phyloP scores from a whole-genome alignment of 768 basidiomycete genomes.

The Pulveroboletus sp. region DNA sequence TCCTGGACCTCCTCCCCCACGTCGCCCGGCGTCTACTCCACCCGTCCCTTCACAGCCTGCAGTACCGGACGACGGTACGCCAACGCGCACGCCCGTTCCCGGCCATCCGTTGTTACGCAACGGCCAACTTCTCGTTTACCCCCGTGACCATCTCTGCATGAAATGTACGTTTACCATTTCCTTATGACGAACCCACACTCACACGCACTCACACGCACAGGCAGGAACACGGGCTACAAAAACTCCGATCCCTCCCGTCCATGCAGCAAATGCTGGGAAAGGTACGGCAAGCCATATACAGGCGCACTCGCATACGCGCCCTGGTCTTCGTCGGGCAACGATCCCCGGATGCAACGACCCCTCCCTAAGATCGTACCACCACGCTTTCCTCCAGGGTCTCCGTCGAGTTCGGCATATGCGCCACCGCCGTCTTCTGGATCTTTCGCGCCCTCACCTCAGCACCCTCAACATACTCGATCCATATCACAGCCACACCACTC shows the following conservation, averaged over 20 bases:
- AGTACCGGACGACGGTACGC: slow-evolving; percentile 51
- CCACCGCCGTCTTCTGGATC: neutral
- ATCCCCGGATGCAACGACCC: slow-evolving; percentile 28
- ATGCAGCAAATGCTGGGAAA: slow-evolving; percentile 74
- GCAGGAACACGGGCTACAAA: slow-evolving; percentile 75
- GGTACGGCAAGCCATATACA: slow-evolving; percentile 57
- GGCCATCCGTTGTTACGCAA: slow-evolving; percentile 67
- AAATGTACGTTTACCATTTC: slow-evolving; percentile 52
- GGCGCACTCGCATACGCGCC: slow-evolving; percentile 58
- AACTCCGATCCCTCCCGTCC: slow-evolving; percentile 62
- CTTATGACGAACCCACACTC: neutral
- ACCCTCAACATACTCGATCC: slow-evolving; percentile 16
- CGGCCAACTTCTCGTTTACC: slow-evolving; percentile 69
- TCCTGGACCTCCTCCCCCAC: neutral
- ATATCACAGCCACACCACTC: slow-evolving; percentile 13
- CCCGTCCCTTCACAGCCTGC: slow-evolving; percentile 6
- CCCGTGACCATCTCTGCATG: slow-evolving; percentile 53
- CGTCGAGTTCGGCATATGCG: neutral
- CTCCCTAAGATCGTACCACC: slow-evolving; percentile 25
- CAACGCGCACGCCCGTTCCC: slow-evolving; percentile 58
- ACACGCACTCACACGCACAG: slow-evolving; percentile 33
- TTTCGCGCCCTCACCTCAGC: slow-evolving; percentile 2
- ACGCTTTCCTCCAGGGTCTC: slow-evolving; percentile 11
- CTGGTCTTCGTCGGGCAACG: slow-evolving; percentile 29
- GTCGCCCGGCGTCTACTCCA: slow-evolving; percentile 16